Evolutionary conservation across 805 yeast species (phyloP), one percentile per base, ranked within the genome.

Genomic region (Candida montana): DNA sequence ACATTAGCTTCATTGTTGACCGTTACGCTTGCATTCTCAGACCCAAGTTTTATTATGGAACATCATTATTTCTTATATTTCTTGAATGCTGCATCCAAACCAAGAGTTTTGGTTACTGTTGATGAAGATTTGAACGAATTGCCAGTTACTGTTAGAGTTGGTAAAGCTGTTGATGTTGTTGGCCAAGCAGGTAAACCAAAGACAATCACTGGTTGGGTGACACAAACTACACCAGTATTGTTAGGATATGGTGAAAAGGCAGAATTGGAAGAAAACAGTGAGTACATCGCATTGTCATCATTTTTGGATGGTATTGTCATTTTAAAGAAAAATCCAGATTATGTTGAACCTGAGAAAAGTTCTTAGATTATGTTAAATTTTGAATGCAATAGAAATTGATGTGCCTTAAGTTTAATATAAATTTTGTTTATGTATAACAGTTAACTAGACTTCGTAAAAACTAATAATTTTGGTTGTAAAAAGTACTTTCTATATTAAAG

Each of bases 111-210:
- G 51, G 74, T 93, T 29, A 91, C 99, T 0, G 86, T 93, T 35
- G 95, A 91, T 62, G 96, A 90, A 61, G 79, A 83, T 23, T 76
- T 91, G 62, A 57, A 58, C 30, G 79, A 89, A 52, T 68, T 93
- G 48, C 91, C 91, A 70, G 98, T 93, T 9, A 91, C 88, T 52
- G 99, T 93, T 9, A 78, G 99, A 59, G 98, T 93, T 24, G 99
- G 99, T 48, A 97, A 91, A 67, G 98, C 99, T 7, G 98, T 93
- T 23, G 99, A 93, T 61, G 88, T 90, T 31, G 98, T 93, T 48
- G 99, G 99, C 27, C 98, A 91, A 64, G 99, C 98, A 0, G 99
- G 99, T 68, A 88, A 87, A 54, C 99, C 99, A 37, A 93, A 93
- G 72, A 90, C 97, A 11, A 93, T 93, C 36, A 93, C 99, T 4